Evolutionary conservation across 2,329 filamentous ascomycete genomes (phyloP).

Genomic region (Incumbomyces lentus): DNA sequence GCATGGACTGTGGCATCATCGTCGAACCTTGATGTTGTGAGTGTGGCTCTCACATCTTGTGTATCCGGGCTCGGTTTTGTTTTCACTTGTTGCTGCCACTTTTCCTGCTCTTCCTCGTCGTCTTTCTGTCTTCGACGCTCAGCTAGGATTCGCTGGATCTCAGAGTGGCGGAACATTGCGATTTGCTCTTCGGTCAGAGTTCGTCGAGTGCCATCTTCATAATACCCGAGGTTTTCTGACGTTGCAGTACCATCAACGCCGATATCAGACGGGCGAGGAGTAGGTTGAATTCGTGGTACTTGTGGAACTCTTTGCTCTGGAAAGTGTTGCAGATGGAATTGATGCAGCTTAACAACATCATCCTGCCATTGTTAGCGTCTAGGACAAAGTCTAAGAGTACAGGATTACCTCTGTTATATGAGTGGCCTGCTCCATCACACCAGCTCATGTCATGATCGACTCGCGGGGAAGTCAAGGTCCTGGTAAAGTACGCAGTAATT

Average conservation of each 20-base stretch:
- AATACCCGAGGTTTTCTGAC: slow-evolving; percentile 64
- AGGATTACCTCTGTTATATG: too few relatives aligned
- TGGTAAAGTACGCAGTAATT: too few relatives aligned
- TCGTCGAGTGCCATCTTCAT: slow-evolving; percentile 74
- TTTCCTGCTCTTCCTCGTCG: slow-evolving; percentile 5
- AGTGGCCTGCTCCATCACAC: too few relatives aligned
- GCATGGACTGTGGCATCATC: slow-evolving; percentile 10
- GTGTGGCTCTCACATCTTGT: background rate
- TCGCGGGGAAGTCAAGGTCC: too few relatives aligned
- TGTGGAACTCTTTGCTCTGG: slow-evolving; percentile 12
- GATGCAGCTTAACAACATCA: slow-evolving; percentile 11
- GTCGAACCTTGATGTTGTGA: slow-evolving; percentile 4
- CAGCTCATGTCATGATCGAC: too few relatives aligned
- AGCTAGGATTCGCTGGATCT: slow-evolving; percentile 62
- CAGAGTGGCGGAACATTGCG: slow-evolving; percentile 78
- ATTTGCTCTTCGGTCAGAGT: slow-evolving; percentile 89
- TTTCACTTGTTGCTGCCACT: background rate
- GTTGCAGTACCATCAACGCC: slow-evolving; percentile 20
- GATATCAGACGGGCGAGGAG: background rate
- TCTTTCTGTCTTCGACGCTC: slow-evolving; percentile 24
- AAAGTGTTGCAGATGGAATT: slow-evolving; percentile 18
- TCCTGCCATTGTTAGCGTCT: background rate
- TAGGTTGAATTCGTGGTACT: background rate
- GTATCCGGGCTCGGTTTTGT: background rate
- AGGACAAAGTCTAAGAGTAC: too few relatives aligned